Conservation (phyloP, 352 stramenopile genomes). For the Globisporangium nunn region DNA sequence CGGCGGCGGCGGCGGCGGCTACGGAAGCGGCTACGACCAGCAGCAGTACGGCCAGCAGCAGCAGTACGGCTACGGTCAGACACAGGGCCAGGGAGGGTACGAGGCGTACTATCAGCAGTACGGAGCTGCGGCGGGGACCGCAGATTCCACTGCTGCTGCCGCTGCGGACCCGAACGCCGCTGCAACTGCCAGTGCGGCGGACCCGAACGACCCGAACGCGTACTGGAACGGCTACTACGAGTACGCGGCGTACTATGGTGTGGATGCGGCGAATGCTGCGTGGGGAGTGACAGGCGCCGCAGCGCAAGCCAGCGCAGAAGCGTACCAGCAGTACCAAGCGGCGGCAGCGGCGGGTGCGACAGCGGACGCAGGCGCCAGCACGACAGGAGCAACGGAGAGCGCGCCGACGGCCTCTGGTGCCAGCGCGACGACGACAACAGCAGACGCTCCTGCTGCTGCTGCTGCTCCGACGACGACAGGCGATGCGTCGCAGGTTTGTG, state of each 20-base stretch:
- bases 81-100: conserved; percentile 35
- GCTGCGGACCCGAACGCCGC: conserved; percentile 4
- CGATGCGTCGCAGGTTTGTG: conserved; percentile 59
- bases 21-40: conserved; percentile 33
- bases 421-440: conserved; percentile 6
- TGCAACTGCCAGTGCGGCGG: conserved; percentile 15
- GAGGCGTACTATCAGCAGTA: conserved; percentile 76
- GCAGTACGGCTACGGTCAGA: conserved; percentile 40
- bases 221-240: conserved; percentile 89
- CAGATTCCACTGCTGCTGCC: not conserved
- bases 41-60: conserved; percentile 39
- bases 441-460: not conserved
- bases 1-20: conserved; percentile 13
- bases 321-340: conserved; percentile 71
- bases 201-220: conserved; percentile 83
- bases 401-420: too few species aligned
- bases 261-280: conserved; percentile 76
- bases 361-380: not conserved
- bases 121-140: conserved; percentile 8
- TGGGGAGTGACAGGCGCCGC: conserved; percentile 80
- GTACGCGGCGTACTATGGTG: conserved; percentile 84
- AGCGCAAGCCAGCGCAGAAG: conserved; percentile 55
- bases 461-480: conserved; percentile 10
- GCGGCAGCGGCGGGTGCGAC: conserved; percentile 18
- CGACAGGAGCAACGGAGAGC: not conserved